These are phyloP conservation scores for Tetrapisispora taiwanensis DNA, from an alignment of 805 yeast genomes.

Conservation along the genomic window DNA sequence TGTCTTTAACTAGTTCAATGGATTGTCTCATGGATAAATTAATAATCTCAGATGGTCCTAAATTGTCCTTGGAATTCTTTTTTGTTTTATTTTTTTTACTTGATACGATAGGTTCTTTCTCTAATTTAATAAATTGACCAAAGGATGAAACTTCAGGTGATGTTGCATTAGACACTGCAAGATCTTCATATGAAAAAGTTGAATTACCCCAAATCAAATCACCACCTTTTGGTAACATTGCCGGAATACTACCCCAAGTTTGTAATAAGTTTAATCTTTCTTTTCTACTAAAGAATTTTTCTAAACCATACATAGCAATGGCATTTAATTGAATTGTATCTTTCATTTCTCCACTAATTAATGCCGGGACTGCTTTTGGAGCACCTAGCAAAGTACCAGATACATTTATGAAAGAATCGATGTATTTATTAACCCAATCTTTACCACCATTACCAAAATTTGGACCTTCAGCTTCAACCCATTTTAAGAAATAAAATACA, in stretches of 20 bases:
- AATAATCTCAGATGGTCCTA: conserved; percentile 8
- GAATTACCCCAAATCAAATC: conserved; percentile 77
- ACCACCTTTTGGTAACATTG: conserved; percentile 97
- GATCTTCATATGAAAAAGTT: conserved; percentile 63
- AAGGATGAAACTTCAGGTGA: conserved; percentile 30
- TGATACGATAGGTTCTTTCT: conserved; percentile 6
- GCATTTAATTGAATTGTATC: conserved; percentile 93
- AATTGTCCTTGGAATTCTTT: neutral
- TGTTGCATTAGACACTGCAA: conserved; percentile 18
- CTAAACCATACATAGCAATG: conserved; percentile 87
- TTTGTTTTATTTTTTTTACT: conserved; percentile 25
- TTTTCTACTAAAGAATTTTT: conserved; percentile 80
- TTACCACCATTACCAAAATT: conserved; percentile 86
- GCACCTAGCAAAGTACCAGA: conserved; percentile 89
- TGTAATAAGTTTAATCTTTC: conserved; percentile 82
- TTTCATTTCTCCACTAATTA: conserved; percentile 95
- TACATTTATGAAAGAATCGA: conserved; percentile 75
- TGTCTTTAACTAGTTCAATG: conserved; percentile 51
- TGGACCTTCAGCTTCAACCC: conserved; percentile 88
- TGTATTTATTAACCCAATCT: conserved; percentile 75
- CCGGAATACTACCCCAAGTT: conserved; percentile 84
- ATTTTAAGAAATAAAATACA: conserved; percentile 77
- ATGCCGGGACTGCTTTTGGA: conserved; percentile 85
- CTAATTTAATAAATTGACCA: conserved; percentile 68
- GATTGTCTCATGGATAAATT: conserved; percentile 61